phyloP scores from a whole-genome alignment of 305 asterid species.

The Caryopteris hybrid region DNA sequence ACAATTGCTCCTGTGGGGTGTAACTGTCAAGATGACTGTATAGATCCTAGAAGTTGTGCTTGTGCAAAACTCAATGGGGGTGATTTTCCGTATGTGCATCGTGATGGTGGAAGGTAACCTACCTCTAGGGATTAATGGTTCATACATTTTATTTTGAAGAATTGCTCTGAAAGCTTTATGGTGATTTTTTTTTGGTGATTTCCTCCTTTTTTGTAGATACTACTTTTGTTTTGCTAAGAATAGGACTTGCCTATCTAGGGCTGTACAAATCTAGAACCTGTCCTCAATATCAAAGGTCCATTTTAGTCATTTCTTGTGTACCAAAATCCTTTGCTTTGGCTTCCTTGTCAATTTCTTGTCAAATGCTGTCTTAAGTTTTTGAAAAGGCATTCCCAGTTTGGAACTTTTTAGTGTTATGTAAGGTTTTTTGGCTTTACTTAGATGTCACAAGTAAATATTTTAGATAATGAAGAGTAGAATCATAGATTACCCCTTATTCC shows the following conservation, averaged over 20 bases:
- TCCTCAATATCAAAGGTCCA: neutral
- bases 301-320: neutral
- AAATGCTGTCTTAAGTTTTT: no score
- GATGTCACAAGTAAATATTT: no score
- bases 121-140: neutral
- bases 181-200: neutral
- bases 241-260: neutral
- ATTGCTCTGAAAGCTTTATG: neutral
- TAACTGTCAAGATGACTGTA: constrained; percentile 53
- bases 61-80: constrained; percentile 86
- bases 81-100: constrained; percentile 73
- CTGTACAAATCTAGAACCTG: no score
- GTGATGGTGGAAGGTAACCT: constrained; percentile 68
- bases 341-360: no score
- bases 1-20: constrained; percentile 58
- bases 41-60: constrained; percentile 56
- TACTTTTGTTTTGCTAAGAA: neutral
- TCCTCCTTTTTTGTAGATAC: neutral
- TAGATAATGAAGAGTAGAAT: no score
- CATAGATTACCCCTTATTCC: no score
- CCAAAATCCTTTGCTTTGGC: neutral
- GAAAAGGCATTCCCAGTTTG: no score
- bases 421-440: no score
- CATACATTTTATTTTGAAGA: neutral
- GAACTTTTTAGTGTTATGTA: no score